Evolutionary conservation across 768 basidiomycete species (phyloP).

Genomic region (Russula ochroleuca): DNA sequence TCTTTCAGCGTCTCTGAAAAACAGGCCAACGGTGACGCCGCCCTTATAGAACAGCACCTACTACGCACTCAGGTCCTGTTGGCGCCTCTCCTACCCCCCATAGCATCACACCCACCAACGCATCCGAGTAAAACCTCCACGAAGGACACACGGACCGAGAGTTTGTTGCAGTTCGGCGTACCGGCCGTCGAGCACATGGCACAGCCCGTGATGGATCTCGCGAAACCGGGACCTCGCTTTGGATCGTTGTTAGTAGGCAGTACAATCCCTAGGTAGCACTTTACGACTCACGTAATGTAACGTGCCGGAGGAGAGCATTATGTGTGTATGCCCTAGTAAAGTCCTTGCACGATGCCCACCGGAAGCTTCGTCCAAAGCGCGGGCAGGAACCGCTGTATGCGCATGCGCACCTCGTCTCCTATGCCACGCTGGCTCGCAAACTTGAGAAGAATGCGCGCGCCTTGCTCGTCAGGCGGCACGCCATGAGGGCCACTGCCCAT

Average conservation of each 20-base stretch:
- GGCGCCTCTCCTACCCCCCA: constrained; percentile 49
- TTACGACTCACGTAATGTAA: constrained; percentile 15
- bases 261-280: constrained; percentile 30
- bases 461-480: constrained; percentile 47
- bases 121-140: constrained; percentile 22
- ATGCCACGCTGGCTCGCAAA: constrained; percentile 17
- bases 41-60: constrained; percentile 41
- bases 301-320: neutral
- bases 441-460: constrained; percentile 46
- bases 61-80: constrained; percentile 58
- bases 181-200: constrained; percentile 52
- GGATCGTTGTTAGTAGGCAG: constrained; percentile 65
- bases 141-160: constrained; percentile 38
- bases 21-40: constrained; percentile 3
- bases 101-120: constrained; percentile 19
- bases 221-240: constrained; percentile 70
- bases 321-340: neutral
- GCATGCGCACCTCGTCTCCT: constrained; percentile 18
- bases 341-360: constrained; percentile 3
- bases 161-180: constrained; percentile 49
- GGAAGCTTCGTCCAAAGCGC: constrained; percentile 23
- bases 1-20: neutral
- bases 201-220: constrained; percentile 57
- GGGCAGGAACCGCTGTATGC: constrained; percentile 26
- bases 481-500: constrained; percentile 50